phyloP scores from a whole-genome alignment of 805 yeast species.

The Sugiyamaella marilandica region DNA sequence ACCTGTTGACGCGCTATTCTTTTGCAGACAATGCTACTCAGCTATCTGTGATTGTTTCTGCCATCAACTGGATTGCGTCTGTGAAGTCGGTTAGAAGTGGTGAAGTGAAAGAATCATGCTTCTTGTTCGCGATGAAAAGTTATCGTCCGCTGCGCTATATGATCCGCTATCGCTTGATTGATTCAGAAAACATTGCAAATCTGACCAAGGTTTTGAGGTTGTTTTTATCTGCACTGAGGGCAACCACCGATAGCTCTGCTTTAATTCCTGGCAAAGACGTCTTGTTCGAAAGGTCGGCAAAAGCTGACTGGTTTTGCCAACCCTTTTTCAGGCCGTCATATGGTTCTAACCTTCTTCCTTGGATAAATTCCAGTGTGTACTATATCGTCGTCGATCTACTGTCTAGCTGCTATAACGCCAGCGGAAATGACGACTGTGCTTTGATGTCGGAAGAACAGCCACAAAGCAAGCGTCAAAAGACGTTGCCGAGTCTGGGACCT shows the following conservation, averaged over 20 bases:
- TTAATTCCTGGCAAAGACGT: not conserved
- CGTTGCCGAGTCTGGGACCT: no score
- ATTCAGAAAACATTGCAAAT: not conserved
- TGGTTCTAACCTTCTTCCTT: not conserved
- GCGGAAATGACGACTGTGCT: no score
- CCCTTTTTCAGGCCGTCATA: not conserved
- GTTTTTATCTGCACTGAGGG: not conserved
- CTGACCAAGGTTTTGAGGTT: not conserved
- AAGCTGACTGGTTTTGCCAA: not conserved
- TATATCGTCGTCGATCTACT: not conserved
- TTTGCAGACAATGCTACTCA: not conserved
- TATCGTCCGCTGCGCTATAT: conserved; percentile 6
- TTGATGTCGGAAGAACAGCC: no score
- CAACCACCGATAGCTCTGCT: not conserved
- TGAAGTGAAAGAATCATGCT: conserved; percentile 2
- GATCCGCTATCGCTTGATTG: not conserved
- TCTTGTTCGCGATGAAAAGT: conserved; percentile 5
- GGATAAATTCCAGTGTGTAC: not conserved
- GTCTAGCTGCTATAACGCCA: no score
- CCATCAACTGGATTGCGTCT: not conserved
- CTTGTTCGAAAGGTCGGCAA: not conserved
- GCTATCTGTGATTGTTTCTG: not conserved
- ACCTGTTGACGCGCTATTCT: not conserved
- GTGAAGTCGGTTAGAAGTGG: not conserved
- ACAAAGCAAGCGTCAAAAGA: no score